Base-by-base conservation (phyloP, 2,329 filamentous ascomycete species). In the Cercospora janseana region DNA sequence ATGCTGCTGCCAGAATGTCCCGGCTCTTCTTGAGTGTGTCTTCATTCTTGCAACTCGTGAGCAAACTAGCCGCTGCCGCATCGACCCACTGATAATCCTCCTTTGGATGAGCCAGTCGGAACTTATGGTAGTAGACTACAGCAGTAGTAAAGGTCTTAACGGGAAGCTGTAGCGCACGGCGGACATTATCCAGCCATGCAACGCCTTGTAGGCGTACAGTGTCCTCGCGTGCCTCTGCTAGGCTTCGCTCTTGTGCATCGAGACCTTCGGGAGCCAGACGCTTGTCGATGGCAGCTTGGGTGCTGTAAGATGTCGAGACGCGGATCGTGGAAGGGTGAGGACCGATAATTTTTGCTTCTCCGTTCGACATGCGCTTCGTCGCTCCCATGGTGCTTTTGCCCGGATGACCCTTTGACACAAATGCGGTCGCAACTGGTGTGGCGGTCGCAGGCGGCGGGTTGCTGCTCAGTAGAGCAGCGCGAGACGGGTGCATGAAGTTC, bases 11-110 rank as follows among this genome's bases (percentile, higher is more conserved):
- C 12, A 97, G 76, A 54, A 98, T 94, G 57, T 98, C 93, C 51
- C 82, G 83, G 3, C 89, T 95, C 74, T 97, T 97, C 73, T 98
- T 98, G 59, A 96, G 80, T 0, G 93, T 98, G 69, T 98, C 93
- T 70, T 98, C 93, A 37, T 94, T 90, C 73, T 98, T 98, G 76
- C 92, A 97, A 2, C 91, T 91, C 2, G 91, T 87, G 64, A 97
- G 92, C 6, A 98, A 75, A 18, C 89, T 86, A 1, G 93, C 89
- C 5, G 93, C 81, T 0, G 92, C 89, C 1, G 89, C 91, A 66
- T 97, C 92, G 27, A 56, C 87, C 40, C 47, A 29, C 34, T 49
- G 41, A 70, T 95, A 95, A 63, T 95, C 90, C 58, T 77, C 82
- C 60, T 91, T 88, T n/a, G 84, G 80, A 64, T 95, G 90, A 37